Conservation (phyloP, 306 rosid species). For the Rubus idaeus region DNA sequence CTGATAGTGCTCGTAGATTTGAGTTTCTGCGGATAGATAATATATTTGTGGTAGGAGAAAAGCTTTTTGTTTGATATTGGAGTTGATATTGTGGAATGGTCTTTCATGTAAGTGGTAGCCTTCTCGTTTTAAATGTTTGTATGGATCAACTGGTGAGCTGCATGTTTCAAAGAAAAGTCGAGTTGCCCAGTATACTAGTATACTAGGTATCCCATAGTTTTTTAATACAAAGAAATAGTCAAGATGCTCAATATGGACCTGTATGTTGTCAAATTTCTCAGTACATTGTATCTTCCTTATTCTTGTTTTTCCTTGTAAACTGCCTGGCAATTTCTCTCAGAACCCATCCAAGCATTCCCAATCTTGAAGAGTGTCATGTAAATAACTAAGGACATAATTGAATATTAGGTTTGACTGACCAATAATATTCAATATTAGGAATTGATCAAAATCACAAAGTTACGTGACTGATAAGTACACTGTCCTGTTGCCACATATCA, state of each 20-base stretch:
- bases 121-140: background rate
- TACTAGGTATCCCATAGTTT: background rate
- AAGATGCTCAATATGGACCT: too few relatives aligned
- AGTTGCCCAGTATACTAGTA: background rate
- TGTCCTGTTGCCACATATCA: background rate
- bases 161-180: background rate
- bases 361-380: background rate
- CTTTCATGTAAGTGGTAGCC: slow-evolving; percentile 35
- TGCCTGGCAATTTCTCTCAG: background rate
- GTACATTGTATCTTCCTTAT: background rate
- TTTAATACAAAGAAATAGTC: background rate
- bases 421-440: background rate
- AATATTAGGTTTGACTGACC: background rate
- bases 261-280: background rate
- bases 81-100: background rate
- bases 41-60: background rate
- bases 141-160: background rate
- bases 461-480: background rate
- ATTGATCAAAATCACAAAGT: background rate
- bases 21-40: background rate
- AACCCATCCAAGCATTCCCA: background rate
- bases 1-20: background rate
- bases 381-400: background rate
- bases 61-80: background rate
- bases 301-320: background rate